Conservation (phyloP, 768 basidiomycete genomes). For the Lentinula edodes region DNA sequence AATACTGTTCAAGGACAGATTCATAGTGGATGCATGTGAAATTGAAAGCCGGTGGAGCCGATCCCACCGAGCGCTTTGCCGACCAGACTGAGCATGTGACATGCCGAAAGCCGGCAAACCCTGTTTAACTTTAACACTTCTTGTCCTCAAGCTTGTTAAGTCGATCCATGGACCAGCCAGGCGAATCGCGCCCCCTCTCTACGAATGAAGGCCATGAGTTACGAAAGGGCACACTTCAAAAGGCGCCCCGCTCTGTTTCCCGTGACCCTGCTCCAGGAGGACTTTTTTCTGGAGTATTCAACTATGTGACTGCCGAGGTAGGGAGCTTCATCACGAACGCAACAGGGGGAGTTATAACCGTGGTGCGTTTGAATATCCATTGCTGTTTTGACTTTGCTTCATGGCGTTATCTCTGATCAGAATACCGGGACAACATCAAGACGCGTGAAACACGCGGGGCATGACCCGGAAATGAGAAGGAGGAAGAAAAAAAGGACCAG, state of each 20-base stretch:
- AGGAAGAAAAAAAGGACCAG: slow-evolving; percentile 10
- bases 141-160: background rate
- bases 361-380: slow-evolving; percentile 9
- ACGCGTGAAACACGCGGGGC: slow-evolving; percentile 11
- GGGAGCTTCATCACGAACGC: slow-evolving; percentile 68
- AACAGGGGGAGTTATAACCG: slow-evolving; percentile 35
- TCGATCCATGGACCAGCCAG: background rate
- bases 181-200: background rate
- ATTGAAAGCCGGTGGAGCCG: background rate
- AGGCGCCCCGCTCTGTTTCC: background rate
- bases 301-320: slow-evolving; percentile 66
- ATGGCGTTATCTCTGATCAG: slow-evolving; percentile 1
- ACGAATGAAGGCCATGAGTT: background rate
- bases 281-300: slow-evolving; percentile 58
- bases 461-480: slow-evolving; percentile 2
- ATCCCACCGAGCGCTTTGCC: background rate
- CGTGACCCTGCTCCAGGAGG: slow-evolving; percentile 19
- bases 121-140: background rate
- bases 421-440: slow-evolving; percentile 5
- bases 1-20: background rate
- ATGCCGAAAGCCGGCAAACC: background rate
- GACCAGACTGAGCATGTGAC: background rate
- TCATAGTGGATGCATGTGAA: background rate
- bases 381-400: background rate
- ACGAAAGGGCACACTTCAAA: background rate